phyloP scores from a whole-genome alignment of 306 rosid genomes.

The Betula pendula region DNA sequence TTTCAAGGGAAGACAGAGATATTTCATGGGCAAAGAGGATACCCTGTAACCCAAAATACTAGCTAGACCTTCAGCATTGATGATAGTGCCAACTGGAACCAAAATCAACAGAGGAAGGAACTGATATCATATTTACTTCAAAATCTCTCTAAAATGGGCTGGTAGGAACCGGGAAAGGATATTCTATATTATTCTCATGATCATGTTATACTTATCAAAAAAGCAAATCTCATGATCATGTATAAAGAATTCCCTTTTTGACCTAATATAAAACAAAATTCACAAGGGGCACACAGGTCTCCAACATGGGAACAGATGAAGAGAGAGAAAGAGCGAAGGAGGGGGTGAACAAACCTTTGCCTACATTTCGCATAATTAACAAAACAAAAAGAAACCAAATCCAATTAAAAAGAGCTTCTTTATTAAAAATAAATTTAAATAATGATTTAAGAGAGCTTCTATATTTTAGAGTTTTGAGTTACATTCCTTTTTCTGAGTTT shows the following conservation, averaged over 20 bases:
- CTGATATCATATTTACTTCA: neutral
- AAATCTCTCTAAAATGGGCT: neutral
- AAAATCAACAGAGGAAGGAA: neutral
- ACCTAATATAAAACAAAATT: neutral
- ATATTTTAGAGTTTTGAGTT: neutral
- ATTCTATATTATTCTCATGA: neutral
- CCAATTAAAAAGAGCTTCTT: neutral
- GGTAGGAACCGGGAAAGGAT: neutral
- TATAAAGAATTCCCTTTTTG: neutral
- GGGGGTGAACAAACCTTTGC: neutral
- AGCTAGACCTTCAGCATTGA: no score
- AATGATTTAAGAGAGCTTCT: neutral
- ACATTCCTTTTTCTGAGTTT: neutral
- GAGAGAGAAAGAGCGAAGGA: no score
- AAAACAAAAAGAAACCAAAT: neutral
- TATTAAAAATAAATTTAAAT: no score
- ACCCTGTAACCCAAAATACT: no score
- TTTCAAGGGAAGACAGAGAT: no score
- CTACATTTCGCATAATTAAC: neutral
- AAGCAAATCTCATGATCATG: neutral
- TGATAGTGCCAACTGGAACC: no score
- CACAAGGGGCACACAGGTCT: neutral
- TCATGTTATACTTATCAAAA: neutral
- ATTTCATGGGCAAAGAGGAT: no score
- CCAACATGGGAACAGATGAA: no score